Percentiles rank a stretch among this genome's conserved stretches.
phyloP scores from a whole-genome alignment of 2,329 filamentous ascomycete genomes.

The Nothopassalora personata region DNA sequence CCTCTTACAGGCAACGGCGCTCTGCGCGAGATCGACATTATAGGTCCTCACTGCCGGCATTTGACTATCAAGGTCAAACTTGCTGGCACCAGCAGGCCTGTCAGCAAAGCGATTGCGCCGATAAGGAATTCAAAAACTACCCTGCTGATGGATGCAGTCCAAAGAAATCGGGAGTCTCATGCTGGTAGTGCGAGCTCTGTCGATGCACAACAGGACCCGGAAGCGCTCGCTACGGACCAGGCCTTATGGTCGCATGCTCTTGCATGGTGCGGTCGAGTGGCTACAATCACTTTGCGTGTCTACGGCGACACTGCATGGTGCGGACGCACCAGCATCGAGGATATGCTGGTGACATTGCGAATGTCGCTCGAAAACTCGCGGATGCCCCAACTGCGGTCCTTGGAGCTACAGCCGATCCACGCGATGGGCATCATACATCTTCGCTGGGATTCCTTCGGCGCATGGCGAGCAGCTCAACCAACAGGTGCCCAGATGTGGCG shows the following conservation, averaged over 20 bases:
- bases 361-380: constrained; percentile 23
- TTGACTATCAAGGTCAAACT: constrained; percentile 18
- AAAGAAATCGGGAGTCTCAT: neutral
- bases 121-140: neutral
- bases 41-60: constrained; percentile 15
- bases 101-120: neutral
- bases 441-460: constrained; percentile 28
- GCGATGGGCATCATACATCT: constrained; percentile 31
- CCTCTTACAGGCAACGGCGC: constrained; percentile 5
- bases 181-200: neutral
- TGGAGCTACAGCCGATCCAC: constrained; percentile 26
- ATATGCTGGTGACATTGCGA: constrained; percentile 24
- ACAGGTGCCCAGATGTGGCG: constrained; percentile 22
- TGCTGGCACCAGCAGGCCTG: neutral
- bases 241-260: constrained; percentile 22
- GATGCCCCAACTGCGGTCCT: constrained; percentile 16
- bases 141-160: neutral
- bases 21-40: neutral
- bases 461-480: constrained; percentile 15
- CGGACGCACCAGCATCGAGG: constrained; percentile 25
- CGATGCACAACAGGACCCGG: neutral
- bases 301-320: constrained; percentile 29
- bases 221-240: neutral
- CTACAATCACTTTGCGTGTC: constrained; percentile 21
- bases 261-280: constrained; percentile 14